These are phyloP conservation scores for Daedalea quercina DNA, from an alignment of 768 basidiomycete species.

Conservation along the genomic window DNA sequence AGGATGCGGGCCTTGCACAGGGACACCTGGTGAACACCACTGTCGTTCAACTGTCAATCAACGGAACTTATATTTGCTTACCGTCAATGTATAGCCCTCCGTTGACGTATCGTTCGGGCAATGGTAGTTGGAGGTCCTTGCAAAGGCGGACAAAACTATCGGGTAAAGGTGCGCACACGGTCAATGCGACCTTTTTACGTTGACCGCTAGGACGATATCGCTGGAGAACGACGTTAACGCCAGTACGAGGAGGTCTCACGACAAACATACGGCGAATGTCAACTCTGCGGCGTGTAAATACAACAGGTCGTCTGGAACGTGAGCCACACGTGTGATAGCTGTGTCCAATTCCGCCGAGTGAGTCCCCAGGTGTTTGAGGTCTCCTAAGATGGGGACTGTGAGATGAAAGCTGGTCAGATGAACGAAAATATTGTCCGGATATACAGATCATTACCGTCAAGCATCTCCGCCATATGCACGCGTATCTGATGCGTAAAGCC, in stretches of 20 bases:
- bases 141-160: slow-evolving; percentile 48
- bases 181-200: slow-evolving; percentile 44
- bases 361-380: slow-evolving; percentile 24
- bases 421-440: background rate
- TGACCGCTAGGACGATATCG: slow-evolving; percentile 38
- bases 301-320: slow-evolving; percentile 32
- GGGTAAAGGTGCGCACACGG: slow-evolving; percentile 53
- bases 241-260: background rate
- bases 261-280: slow-evolving; percentile 39
- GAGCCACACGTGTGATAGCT: slow-evolving; percentile 2
- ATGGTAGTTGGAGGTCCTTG: slow-evolving; percentile 33
- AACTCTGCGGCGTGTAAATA: slow-evolving; percentile 58
- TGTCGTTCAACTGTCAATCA: background rate
- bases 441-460: slow-evolving; percentile 33
- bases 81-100: slow-evolving; percentile 46
- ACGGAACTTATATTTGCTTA: slow-evolving; percentile 19
- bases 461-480: slow-evolving; percentile 48
- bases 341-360: slow-evolving; percentile 22
- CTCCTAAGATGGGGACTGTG: background rate
- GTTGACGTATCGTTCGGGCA: slow-evolving; percentile 28
- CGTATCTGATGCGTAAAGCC: slow-evolving; percentile 66
- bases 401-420: no score
- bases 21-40: background rate
- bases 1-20: background rate
- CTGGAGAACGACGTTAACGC: slow-evolving; percentile 24